Conservation (phyloP, 164 flowering plant species). For the Annona squamosa region DNA sequence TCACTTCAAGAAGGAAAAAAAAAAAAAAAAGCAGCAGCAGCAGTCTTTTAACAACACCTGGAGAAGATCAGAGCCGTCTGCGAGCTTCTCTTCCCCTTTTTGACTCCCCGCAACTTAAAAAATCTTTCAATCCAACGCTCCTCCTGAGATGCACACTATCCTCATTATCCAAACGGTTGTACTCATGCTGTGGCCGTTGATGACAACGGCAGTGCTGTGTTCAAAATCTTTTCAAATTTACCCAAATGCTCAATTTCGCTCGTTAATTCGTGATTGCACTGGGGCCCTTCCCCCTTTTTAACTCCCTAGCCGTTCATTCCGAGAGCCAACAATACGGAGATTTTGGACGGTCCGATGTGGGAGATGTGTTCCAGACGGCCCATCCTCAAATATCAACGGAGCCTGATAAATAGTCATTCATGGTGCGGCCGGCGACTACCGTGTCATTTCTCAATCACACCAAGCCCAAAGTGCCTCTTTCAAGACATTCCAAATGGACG, state of each 20-base stretch:
- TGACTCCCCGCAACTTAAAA: not conserved
- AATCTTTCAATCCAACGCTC: not conserved
- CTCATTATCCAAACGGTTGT: not conserved
- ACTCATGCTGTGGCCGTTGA: not conserved
- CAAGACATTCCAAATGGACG: not conserved
- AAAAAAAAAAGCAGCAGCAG: not conserved
- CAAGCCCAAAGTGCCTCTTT: not conserved
- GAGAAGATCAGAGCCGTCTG: not conserved
- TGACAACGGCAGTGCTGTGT: not conserved
- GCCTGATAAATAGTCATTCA: not conserved
- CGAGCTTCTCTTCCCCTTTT: not conserved
- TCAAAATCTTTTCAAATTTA: not conserved
- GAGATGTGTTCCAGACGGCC: not conserved
- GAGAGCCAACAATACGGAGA: not conserved
- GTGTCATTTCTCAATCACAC: not conserved
- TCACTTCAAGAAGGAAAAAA: not conserved
- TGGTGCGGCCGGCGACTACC: not conserved
- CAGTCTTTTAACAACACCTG: constrained; percentile 2
- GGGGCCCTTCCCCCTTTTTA: too few species aligned
- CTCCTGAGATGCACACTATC: not conserved
- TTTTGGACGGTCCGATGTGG: not conserved
- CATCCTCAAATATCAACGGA: not conserved
- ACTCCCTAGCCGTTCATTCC: too few species aligned
- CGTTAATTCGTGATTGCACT: too few species aligned
- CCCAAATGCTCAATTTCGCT: not conserved